Evolutionary conservation across 768 basidiomycete species (phyloP).

Genomic region (Punctularia strigosozonata): DNA sequence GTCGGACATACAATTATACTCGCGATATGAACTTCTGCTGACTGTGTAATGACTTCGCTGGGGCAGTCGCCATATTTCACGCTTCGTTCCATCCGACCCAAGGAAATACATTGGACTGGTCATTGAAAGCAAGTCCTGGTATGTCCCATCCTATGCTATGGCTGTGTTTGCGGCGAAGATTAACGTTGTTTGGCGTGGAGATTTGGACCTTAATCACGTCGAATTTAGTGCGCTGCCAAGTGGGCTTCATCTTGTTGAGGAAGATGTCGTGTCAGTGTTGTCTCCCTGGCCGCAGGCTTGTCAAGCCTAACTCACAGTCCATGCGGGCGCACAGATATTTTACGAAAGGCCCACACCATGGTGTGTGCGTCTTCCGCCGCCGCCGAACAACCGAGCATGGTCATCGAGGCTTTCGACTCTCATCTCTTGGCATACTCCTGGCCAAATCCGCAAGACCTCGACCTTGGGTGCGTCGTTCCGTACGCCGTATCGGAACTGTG

Average conservation of each 20-base stretch:
- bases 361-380: slow-evolving; percentile 65
- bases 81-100: slow-evolving; percentile 76
- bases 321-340: slow-evolving; percentile 42
- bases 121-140: slow-evolving; percentile 60
- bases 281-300: not conserved
- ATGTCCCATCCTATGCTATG: slow-evolving; percentile 6
- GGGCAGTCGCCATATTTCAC: slow-evolving; percentile 71
- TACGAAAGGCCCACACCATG: slow-evolving; percentile 53
- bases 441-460: slow-evolving; percentile 52
- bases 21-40: not conserved
- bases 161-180: slow-evolving; percentile 1
- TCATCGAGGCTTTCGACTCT: slow-evolving; percentile 71
- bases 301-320: slow-evolving; percentile 1
- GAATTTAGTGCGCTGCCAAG: slow-evolving; percentile 79
- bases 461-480: no score
- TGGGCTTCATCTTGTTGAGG: slow-evolving; percentile 69
- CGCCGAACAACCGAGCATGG: slow-evolving; percentile 58
- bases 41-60: not conserved
- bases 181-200: slow-evolving; percentile 21
- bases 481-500: no score
- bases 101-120: slow-evolving; percentile 76
- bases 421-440: slow-evolving; percentile 65
- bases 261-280: slow-evolving; percentile 59
- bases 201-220: slow-evolving; percentile 53
- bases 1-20: slow-evolving; percentile 4